Evolutionary conservation across 257 asterid species (phyloP).

Genomic region (Solanum bukasovii): DNA sequence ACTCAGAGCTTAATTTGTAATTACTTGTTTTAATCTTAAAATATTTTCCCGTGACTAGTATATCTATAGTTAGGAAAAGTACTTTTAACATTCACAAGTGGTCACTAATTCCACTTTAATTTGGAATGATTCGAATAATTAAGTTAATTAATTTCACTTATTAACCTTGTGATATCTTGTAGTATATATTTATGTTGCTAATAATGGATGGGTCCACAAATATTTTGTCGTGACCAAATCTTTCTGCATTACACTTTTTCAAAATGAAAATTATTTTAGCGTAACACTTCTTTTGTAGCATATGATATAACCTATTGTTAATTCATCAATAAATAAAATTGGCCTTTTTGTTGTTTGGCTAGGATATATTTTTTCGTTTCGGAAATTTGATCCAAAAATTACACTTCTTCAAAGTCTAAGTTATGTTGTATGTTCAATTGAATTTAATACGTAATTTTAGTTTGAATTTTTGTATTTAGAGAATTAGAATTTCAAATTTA

Average conservation of each 20-base stretch:
- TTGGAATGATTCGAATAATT: not conserved
- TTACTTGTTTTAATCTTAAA: not conserved
- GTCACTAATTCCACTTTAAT: not conserved
- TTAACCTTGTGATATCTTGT: not conserved
- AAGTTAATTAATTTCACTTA: not conserved
- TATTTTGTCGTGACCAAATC: not conserved
- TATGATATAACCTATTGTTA: not conserved
- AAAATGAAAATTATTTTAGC: not conserved
- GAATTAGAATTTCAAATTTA: not conserved
- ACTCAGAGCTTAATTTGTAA: not conserved
- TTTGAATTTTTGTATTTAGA: not conserved
- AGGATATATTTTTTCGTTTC: accelerated
- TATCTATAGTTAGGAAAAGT: not conserved
- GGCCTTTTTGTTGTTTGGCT: accelerated
- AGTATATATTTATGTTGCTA: not conserved
- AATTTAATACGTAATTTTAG: accelerated
- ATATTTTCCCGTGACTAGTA: not conserved
- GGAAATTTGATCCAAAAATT: not conserved
- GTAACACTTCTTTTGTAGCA: not conserved
- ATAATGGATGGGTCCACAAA: not conserved
- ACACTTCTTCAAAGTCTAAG: not conserved
- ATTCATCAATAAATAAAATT: not conserved
- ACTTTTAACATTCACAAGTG: not conserved
- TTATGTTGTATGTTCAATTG: accelerated
- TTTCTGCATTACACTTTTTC: not conserved